Conservation (phyloP, 805 yeast genomes). For the Cyberlindnera euphorbiiphila region DNA sequence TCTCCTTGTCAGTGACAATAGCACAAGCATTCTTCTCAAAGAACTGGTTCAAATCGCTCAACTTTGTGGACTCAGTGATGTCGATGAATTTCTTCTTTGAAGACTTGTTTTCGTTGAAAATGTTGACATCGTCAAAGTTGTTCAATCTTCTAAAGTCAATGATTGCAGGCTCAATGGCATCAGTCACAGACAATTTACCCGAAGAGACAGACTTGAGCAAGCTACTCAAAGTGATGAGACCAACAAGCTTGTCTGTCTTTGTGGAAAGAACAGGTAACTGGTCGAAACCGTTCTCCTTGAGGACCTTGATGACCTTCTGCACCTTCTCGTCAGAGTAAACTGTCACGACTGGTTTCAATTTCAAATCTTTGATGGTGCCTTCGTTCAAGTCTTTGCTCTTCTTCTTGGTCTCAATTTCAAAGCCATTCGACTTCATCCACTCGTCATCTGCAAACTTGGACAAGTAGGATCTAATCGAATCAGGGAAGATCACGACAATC, state of each 20-base stretch:
- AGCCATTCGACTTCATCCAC: conserved; percentile 80
- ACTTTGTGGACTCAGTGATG: conserved; percentile 61
- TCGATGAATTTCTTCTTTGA: conserved; percentile 64
- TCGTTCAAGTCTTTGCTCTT: conserved; percentile 43
- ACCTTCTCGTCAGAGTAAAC: conserved; percentile 58
- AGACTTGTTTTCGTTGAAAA: conserved; percentile 57
- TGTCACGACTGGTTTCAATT: conserved; percentile 76
- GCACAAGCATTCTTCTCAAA: conserved; percentile 85
- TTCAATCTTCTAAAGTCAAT: conserved; percentile 72
- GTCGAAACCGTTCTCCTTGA: conserved; percentile 76
- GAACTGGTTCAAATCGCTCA: conserved; percentile 67
- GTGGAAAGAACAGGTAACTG: conserved; percentile 72
- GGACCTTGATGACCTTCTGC: conserved; percentile 59
- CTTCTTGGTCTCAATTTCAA: conserved; percentile 47
- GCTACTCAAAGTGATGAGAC: conserved; percentile 72
- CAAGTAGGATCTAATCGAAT: conserved; percentile 79
- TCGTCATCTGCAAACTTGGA: conserved; percentile 88
- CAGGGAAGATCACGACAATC: conserved; percentile 81
- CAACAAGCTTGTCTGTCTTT: conserved; percentile 51
- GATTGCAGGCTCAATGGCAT: conserved; percentile 55
- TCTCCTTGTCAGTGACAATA: conserved; percentile 66
- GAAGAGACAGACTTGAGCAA: conserved; percentile 64
- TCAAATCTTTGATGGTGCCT: conserved; percentile 63
- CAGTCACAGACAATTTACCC: conserved; percentile 51
- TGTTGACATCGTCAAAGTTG: conserved; percentile 54